Percentiles rank a stretch among this genome's conserved stretches.
phyloP scores from a whole-genome alignment of 306 rosid species.

The peach (Prunus persica) region DNA sequence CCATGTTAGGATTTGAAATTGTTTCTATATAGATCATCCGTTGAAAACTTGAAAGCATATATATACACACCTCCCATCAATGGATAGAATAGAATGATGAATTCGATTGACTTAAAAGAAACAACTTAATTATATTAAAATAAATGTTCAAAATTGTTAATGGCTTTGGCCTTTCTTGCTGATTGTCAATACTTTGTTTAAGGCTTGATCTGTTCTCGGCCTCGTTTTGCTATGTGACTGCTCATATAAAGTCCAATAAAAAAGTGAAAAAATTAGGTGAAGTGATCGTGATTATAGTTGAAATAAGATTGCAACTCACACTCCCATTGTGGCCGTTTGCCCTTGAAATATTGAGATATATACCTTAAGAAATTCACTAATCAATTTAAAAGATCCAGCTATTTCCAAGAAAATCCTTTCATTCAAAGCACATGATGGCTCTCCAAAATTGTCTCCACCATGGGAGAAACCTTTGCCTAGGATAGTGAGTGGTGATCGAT shows the following conservation, averaged over 20 bases:
- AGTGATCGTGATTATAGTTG: too few species aligned
- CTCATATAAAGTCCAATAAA: too few species aligned
- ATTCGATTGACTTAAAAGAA: conserved; percentile 40
- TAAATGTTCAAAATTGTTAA: conserved; percentile 12
- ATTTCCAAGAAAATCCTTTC: neutral
- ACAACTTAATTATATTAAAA: conserved; percentile 10
- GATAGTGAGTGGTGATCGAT: too few species aligned
- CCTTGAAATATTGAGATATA: too few species aligned
- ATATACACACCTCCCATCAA: conserved; percentile 17
- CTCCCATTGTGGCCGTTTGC: too few species aligned
- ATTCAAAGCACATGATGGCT: too few species aligned
- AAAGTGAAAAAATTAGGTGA: too few species aligned
- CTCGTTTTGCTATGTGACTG: neutral
- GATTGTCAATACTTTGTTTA: neutral
- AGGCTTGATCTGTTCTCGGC: neutral
- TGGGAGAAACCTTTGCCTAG: too few species aligned
- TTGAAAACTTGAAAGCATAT: conserved; percentile 34
- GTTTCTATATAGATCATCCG: neutral
- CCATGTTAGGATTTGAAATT: conserved; percentile 19
- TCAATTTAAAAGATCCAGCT: neutral
- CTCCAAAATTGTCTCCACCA: too few species aligned
- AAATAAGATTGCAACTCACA: too few species aligned
- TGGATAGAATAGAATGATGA: conserved; percentile 25
- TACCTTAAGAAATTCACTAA: neutral
- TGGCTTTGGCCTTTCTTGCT: conserved; percentile 27